phyloP scores from a whole-genome alignment of 2,329 filamentous ascomycete genomes.

The Xylaria sp. region DNA sequence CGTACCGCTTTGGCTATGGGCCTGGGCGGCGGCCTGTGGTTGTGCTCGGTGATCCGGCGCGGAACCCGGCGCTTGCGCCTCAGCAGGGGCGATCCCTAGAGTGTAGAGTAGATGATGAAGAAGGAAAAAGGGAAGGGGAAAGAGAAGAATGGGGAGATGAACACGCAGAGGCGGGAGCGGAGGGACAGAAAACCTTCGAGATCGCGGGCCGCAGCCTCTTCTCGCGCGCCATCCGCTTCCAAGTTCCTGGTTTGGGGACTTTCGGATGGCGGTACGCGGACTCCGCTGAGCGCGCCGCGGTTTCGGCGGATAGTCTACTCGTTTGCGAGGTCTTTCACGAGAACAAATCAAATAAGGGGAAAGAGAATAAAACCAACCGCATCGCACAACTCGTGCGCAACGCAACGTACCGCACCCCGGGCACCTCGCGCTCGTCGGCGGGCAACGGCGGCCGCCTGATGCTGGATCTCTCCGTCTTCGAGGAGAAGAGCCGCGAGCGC shows the following conservation, averaged over 20 bases:
- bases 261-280: conserved; percentile 36
- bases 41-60: conserved; percentile 38
- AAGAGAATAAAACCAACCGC: not conserved
- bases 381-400: conserved; percentile 60
- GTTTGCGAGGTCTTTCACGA: conserved; percentile 58
- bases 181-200: conserved; percentile 35
- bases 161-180: no score
- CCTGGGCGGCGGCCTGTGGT: conserved; percentile 64
- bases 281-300: conserved; percentile 20
- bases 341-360: conserved; percentile 43
- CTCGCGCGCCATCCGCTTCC: conserved; percentile 32
- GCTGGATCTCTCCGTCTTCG: conserved; percentile 55
- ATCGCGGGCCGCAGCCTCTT: conserved; percentile 52
- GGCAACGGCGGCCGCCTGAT: conserved; percentile 64
- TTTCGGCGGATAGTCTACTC: conserved; percentile 55
- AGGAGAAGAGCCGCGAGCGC: conserved; percentile 51
- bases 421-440: conserved; percentile 53
- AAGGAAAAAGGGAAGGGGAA: not conserved
- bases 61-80: not conserved
- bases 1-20: conserved; percentile 55
- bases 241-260: conserved; percentile 10
- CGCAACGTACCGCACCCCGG: conserved; percentile 53
- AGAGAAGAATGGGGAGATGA: not conserved
- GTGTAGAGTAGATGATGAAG: not conserved
- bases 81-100: not conserved